These are phyloP conservation scores for Brasenia schreberi DNA, from an alignment of 164 flowering plant genomes.

Conservation along the genomic window DNA sequence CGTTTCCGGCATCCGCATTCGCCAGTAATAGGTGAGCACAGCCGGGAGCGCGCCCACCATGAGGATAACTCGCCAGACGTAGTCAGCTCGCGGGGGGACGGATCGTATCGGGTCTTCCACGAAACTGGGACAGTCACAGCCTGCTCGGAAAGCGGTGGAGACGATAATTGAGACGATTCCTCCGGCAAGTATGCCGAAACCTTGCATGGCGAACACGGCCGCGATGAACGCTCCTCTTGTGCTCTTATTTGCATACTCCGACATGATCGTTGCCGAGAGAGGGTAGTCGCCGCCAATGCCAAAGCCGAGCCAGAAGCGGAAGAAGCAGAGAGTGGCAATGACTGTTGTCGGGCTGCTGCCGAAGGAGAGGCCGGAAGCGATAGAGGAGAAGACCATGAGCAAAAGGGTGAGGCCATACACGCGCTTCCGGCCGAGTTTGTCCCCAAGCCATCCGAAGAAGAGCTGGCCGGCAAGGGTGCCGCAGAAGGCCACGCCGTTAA, in stretches of 20 bases:
- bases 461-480: conserved; percentile 19
- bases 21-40: conserved; percentile 33
- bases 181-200: conserved; percentile 12
- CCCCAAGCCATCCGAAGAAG: conserved; percentile 33
- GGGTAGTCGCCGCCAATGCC: too few species aligned
- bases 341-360: conserved; percentile 6
- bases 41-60: conserved; percentile 52
- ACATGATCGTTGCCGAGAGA: too few species aligned
- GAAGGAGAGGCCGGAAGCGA: conserved; percentile 33
- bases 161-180: conserved; percentile 14
- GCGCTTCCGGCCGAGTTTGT: conserved; percentile 26
- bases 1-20: conserved; percentile 45
- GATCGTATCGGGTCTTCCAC: conserved; percentile 9
- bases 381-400: conserved; percentile 24
- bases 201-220: too few species aligned
- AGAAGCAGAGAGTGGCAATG: conserved; percentile 8
- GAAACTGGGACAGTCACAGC: conserved; percentile 10
- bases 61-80: conserved; percentile 34
- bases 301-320: too few species aligned
- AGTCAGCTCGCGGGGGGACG: conserved; percentile 29
- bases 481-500: conserved; percentile 26
- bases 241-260: too few species aligned
- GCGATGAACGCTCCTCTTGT: too few species aligned
- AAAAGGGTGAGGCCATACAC: conserved; percentile 31
- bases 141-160: conserved; percentile 8